Evolutionary conservation across 2,329 filamentous ascomycete species (phyloP).

Genomic region (Trichophyton verrucosum): DNA sequence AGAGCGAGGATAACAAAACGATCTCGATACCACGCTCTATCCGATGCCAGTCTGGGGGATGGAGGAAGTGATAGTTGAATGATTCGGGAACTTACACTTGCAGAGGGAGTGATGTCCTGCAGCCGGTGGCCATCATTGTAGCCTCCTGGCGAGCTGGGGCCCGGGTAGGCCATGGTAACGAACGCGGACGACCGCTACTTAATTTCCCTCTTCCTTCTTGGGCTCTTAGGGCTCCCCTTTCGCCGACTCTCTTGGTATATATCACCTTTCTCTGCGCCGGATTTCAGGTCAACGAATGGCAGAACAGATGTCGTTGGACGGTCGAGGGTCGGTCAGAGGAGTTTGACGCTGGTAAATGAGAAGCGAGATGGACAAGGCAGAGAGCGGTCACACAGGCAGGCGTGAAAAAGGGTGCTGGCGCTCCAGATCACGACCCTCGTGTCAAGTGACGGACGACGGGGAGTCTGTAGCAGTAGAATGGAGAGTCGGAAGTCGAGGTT

Average conservation of each 20-base stretch:
- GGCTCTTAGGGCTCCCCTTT: neutral
- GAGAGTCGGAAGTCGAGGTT: neutral
- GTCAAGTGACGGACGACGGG: slow-evolving; percentile 8
- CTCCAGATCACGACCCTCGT: neutral
- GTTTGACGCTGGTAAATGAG: neutral
- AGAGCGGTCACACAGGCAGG: neutral
- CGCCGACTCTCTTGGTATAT: neutral
- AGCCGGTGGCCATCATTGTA: slow-evolving; percentile 53
- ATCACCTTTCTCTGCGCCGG: neutral
- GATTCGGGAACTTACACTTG: slow-evolving; percentile 41
- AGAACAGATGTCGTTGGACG: neutral
- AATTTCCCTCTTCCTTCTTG: neutral
- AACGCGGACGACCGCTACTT: slow-evolving; percentile 3
- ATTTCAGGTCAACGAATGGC: neutral
- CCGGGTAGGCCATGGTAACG: slow-evolving; percentile 50
- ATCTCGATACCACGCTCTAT: neutral
- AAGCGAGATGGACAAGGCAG: neutral
- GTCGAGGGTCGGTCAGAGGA: neutral
- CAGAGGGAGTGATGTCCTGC: slow-evolving; percentile 49
- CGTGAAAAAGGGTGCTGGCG: neutral
- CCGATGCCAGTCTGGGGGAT: neutral
- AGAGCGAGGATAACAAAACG: neutral
- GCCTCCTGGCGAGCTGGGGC: slow-evolving; percentile 43
- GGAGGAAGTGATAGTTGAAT: neutral
- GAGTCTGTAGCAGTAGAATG: slow-evolving; percentile 7